phyloP scores from a whole-genome alignment of 2,329 filamentous ascomycete species.

The Huntiella bhutanensis region DNA sequence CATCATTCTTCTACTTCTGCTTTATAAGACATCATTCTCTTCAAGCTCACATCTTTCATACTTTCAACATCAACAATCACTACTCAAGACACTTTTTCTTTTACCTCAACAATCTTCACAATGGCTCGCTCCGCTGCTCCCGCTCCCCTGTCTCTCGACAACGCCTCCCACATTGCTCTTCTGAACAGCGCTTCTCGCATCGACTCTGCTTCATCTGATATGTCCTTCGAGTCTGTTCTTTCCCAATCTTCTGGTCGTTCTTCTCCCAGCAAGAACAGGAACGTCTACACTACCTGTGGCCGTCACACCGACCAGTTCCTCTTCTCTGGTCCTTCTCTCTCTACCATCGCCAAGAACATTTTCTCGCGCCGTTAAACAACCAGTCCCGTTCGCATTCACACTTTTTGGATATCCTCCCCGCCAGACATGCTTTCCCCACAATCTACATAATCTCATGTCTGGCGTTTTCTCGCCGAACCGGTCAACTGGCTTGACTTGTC shows the following conservation, averaged over 20 bases:
- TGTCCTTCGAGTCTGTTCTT: not conserved
- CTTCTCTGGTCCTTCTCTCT: constrained; percentile 29
- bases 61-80: no score
- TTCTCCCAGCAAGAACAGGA: constrained; percentile 22
- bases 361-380: constrained; percentile 14
- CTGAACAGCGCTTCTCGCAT: constrained; percentile 1
- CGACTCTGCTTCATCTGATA: constrained; percentile 6
- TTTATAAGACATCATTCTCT: no score
- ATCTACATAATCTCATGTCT: no score
- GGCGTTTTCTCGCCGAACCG: no score
- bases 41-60: no score
- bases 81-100: no score
- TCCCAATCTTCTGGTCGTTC: not conserved
- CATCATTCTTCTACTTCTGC: no score
- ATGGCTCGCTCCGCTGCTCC: constrained; percentile 6
- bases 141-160: constrained; percentile 2
- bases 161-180: constrained; percentile 1
- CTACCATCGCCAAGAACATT: constrained; percentile 24
- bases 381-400: not conserved
- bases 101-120: not conserved
- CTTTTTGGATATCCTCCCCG: not conserved
- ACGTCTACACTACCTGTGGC: constrained; percentile 35
- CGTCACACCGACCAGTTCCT: constrained; percentile 35
- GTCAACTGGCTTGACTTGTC: no score
- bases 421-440: no score